phyloP scores from a whole-genome alignment of 2,329 filamentous ascomycete genomes.

The Mycocentrospora acerina region DNA sequence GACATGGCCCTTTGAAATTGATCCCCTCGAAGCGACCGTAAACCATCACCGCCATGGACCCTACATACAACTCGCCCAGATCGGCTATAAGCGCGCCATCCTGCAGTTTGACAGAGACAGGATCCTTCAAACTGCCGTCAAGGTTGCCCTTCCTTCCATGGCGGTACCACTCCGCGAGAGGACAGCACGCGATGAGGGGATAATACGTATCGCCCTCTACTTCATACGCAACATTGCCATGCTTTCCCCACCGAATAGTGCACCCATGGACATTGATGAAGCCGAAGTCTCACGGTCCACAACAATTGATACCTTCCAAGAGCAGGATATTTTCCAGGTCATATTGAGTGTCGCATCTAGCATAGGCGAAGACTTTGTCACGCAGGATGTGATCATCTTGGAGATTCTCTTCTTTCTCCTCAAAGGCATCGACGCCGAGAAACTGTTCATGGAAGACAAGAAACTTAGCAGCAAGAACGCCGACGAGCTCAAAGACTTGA shows the following conservation, averaged over 20 bases:
- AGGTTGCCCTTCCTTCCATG: slow-evolving; percentile 83
- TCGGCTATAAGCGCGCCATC: slow-evolving; percentile 85
- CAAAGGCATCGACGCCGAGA: slow-evolving; percentile 81
- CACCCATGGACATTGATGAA: slow-evolving; percentile 83
- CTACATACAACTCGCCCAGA: slow-evolving; percentile 82
- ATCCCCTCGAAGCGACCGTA: slow-evolving; percentile 77
- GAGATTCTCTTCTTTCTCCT: slow-evolving; percentile 91
- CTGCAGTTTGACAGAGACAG: slow-evolving; percentile 77
- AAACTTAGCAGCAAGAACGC: slow-evolving; percentile 69
- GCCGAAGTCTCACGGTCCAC: slow-evolving; percentile 84
- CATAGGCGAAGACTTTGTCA: slow-evolving; percentile 89
- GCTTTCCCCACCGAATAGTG: slow-evolving; percentile 72
- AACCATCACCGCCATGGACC: slow-evolving; percentile 93
- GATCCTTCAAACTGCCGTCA: slow-evolving; percentile 78
- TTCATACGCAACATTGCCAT: slow-evolving; percentile 86
- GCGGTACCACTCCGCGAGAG: slow-evolving; percentile 75
- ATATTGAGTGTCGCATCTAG: slow-evolving; percentile 86
- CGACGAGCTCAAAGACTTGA: slow-evolving; percentile 70
- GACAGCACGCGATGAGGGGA: slow-evolving; percentile 78
- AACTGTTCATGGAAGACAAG: slow-evolving; percentile 80
- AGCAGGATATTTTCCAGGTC: slow-evolving; percentile 85
- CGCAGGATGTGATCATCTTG: slow-evolving; percentile 84
- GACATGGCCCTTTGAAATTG: slow-evolving; percentile 88
- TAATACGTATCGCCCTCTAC: slow-evolving; percentile 87
- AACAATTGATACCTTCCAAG: slow-evolving; percentile 84